Evolutionary conservation across 2,329 filamentous ascomycete genomes (phyloP).

Genomic region (Coleophoma eucalyptorum): DNA sequence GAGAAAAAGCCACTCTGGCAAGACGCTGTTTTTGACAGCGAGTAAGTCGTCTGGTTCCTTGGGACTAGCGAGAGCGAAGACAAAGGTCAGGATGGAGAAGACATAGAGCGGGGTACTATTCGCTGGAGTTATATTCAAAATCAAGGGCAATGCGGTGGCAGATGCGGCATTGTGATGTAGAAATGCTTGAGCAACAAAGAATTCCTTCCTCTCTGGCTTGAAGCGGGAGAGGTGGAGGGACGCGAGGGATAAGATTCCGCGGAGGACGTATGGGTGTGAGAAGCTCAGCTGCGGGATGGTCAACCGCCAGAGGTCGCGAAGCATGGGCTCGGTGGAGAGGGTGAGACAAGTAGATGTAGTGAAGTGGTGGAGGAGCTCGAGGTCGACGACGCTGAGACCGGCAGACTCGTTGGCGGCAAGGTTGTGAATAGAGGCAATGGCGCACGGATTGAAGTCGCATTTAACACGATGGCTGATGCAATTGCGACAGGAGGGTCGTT

Average conservation of each 20-base stretch:
- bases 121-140: background rate
- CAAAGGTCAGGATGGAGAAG: background rate
- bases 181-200: too few species aligned
- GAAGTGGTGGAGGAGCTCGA: constrained; percentile 47
- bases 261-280: constrained; percentile 38
- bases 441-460: background rate
- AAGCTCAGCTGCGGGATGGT: constrained; percentile 39
- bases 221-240: constrained; percentile 35
- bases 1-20: background rate
- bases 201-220: background rate
- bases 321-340: constrained; percentile 31
- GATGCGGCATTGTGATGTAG: background rate
- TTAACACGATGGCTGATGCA: background rate
- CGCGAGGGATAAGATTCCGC: constrained; percentile 38
- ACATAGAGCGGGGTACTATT: background rate
- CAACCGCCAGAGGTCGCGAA: constrained; percentile 39
- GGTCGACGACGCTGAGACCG: too few species aligned
- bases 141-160: background rate
- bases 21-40: background rate
- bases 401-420: background rate
- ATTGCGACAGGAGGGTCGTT: background rate
- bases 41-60: background rate
- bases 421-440: too few species aligned
- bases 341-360: constrained; percentile 40
- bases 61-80: background rate